A percentile compares a stretch with the other conserved stretches of the same genome.
These are phyloP conservation scores for Ustilaginoidea virens DNA, from an alignment of 2,329 filamentous ascomycete genomes.

Conservation along the genomic window DNA sequence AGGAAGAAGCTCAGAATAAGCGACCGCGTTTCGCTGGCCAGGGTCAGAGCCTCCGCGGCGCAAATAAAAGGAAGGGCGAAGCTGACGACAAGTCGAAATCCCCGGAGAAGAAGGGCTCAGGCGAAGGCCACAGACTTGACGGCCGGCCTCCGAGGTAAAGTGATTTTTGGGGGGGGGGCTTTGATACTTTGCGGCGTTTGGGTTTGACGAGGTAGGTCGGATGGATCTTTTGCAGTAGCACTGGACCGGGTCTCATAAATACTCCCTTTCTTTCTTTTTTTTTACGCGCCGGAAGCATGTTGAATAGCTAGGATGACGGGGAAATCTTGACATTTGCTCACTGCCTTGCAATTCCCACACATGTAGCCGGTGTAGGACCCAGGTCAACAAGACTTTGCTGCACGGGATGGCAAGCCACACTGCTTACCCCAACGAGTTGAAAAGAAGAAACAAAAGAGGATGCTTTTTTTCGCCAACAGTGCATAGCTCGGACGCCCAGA, in stretches of 20 bases:
- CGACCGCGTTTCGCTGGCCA: constrained; percentile 70
- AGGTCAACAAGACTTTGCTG: not conserved
- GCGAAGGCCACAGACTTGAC: constrained; percentile 28
- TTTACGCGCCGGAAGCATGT: too few species aligned
- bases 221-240: too few species aligned
- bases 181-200: too few species aligned
- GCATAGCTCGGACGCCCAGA: too few species aligned
- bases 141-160: constrained; percentile 18
- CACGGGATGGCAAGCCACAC: too few species aligned
- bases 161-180: too few species aligned
- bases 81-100: constrained; percentile 30
- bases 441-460: not conserved
- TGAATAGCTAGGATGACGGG: too few species aligned
- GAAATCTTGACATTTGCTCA: too few species aligned
- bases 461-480: not conserved
- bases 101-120: constrained; percentile 29
- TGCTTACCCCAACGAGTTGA: not conserved
- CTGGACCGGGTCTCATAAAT: too few species aligned
- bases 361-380: not conserved
- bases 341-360: too few species aligned
- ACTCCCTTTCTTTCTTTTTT: too few species aligned
- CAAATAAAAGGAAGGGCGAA: constrained; percentile 55
- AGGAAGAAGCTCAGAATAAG: constrained; percentile 46
- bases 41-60: constrained; percentile 62
- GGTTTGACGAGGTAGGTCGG: not conserved